phyloP scores from a whole-genome alignment of 176 grass and related monocot species.

The Neostapfia colusana region DNA sequence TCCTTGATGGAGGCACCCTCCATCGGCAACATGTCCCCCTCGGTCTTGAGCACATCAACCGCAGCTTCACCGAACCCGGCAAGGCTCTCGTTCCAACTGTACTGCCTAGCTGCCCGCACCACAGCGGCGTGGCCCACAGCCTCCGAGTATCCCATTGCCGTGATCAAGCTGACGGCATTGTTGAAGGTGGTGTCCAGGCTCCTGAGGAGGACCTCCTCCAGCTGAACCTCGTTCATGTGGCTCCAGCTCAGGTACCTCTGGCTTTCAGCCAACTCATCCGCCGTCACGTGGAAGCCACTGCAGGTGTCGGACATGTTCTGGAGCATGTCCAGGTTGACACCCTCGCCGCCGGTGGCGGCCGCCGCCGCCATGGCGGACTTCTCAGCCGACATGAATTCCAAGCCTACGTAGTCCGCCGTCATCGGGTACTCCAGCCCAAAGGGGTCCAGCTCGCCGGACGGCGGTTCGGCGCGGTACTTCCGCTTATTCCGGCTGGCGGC shows the following conservation, averaged over 20 bases:
- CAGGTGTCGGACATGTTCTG: constrained; percentile 60
- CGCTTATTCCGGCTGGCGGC: constrained; percentile 83
- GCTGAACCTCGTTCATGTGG: constrained; percentile 61
- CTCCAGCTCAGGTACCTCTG: constrained; percentile 75
- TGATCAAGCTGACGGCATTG: constrained; percentile 63
- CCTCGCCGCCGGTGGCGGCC: constrained; percentile 14
- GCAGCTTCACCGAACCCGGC: constrained; percentile 54
- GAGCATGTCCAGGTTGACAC: constrained; percentile 55
- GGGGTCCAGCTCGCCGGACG: constrained; percentile 47
- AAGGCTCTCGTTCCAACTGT: constrained; percentile 67
- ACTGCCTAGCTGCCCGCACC: constrained; percentile 50
- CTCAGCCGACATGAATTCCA: constrained; percentile 60
- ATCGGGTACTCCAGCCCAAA: constrained; percentile 51
- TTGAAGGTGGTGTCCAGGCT: constrained; percentile 73
- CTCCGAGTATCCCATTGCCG: constrained; percentile 74
- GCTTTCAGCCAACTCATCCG: constrained; percentile 56
- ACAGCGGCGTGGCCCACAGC: constrained; percentile 54
- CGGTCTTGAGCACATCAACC: constrained; percentile 63
- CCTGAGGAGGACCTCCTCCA: constrained; percentile 84
- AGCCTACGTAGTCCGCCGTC: constrained; percentile 57
- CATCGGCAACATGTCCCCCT: constrained; percentile 53
- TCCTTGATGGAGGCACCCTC: constrained; percentile 60
- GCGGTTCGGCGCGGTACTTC: constrained; percentile 79
- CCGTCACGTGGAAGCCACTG: constrained; percentile 45
- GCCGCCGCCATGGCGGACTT: constrained; percentile 37